Conservation (phyloP, 2,329 filamentous ascomycete species). For the Thyridium curvatum region DNA sequence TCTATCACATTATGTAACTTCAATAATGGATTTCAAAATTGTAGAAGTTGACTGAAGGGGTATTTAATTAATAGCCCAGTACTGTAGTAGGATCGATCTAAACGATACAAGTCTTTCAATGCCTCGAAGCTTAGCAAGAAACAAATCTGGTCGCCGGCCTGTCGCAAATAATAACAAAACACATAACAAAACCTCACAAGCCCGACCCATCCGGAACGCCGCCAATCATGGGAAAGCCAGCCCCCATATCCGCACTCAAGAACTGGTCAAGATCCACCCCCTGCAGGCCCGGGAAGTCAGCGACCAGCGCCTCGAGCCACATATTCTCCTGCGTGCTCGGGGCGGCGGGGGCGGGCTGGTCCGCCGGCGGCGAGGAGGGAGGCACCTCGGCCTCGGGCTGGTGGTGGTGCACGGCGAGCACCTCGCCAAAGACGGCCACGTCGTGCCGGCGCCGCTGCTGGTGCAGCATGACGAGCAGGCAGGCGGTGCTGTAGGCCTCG, state of each 20-base stretch:
- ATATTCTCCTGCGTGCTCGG: slow-evolving; percentile 25
- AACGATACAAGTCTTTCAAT: no score
- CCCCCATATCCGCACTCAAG: slow-evolving; percentile 13
- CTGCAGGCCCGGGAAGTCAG: slow-evolving; percentile 35
- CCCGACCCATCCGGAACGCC: background rate
- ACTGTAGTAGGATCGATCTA: no score
- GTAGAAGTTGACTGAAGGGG: no score
- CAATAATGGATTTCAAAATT: no score
- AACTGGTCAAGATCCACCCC: slow-evolving; percentile 37
- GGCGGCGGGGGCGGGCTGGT: slow-evolving; percentile 9
- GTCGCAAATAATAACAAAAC: no score
- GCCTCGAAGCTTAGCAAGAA: no score
- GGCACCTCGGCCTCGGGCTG: slow-evolving; percentile 3
- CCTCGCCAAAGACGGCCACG: slow-evolving; percentile 26
- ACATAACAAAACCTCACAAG: background rate
- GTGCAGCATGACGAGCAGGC: slow-evolving; percentile 44
- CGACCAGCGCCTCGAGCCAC: slow-evolving; percentile 35
- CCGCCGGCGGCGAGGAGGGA: slow-evolving; percentile 21
- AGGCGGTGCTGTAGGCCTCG: slow-evolving; percentile 48
- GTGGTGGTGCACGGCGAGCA: slow-evolving; percentile 15
- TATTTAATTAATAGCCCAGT: no score
- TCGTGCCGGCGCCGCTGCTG: slow-evolving; percentile 42
- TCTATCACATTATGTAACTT: no score
- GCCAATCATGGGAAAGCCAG: slow-evolving; percentile 3
- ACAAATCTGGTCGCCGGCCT: no score